phyloP scores from a whole-genome alignment of 768 basidiomycete species.

The Boletus barrowsii region DNA sequence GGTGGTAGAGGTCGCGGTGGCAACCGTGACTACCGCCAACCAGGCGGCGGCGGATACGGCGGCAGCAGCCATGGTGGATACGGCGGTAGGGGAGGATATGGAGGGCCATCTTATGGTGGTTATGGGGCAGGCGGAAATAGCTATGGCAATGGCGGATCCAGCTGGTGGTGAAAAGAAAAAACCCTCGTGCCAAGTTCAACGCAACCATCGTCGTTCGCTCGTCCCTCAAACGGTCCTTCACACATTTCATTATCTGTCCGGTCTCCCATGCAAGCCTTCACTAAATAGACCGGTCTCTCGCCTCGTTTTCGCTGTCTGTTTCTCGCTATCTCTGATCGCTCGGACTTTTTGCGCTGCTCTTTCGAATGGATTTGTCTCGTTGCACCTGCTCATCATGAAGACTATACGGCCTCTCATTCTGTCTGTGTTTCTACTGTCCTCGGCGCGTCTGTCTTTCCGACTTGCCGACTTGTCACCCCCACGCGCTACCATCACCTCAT shows the following conservation, averaged over 20 bases:
- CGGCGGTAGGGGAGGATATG: conserved; percentile 40
- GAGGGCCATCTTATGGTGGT: conserved; percentile 32
- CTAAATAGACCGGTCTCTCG: conserved; percentile 15
- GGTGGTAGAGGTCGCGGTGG: conserved; percentile 35
- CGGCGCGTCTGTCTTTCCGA: conserved; percentile 27
- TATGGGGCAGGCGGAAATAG: conserved; percentile 28
- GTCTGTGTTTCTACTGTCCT: conserved; percentile 38
- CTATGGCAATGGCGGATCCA: conserved; percentile 33
- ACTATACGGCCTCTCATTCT: conserved; percentile 41
- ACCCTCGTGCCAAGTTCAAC: conserved; percentile 6
- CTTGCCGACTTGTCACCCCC: conserved; percentile 7
- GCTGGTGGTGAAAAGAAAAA: conserved; percentile 49
- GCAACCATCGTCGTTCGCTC: conserved; percentile 9
- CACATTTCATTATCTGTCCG: conserved; percentile 17
- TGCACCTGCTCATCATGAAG: conserved; percentile 48
- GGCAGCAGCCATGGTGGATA: conserved; percentile 36
- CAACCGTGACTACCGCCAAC: conserved; percentile 34
- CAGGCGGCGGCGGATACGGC: conserved; percentile 23
- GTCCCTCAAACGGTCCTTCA: conserved; percentile 9
- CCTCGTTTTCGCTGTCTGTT: conserved; percentile 23
- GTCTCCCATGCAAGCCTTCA: conserved; percentile 24
- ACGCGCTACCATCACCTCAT: conserved; percentile 28
- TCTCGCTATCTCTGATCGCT: conserved; percentile 33
- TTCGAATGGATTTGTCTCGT: conserved; percentile 55
- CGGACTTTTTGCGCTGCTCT: conserved; percentile 62